Conservation (phyloP, 495 filamentous ascomycete genomes). For the Penicillium waksmanii region DNA sequence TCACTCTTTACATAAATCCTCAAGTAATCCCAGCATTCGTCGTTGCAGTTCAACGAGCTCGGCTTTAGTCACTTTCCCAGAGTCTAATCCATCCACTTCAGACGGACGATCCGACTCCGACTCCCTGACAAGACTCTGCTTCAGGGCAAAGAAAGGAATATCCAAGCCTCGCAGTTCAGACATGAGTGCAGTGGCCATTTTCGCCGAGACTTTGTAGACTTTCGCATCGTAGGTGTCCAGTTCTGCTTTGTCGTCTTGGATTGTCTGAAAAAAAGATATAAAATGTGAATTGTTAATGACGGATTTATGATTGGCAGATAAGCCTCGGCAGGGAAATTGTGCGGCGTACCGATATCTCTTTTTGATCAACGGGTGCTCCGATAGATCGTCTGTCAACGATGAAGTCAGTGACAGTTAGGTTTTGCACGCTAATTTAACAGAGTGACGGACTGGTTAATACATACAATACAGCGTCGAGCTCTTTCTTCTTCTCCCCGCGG, state of each 20-base stretch:
- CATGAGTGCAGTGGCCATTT: constrained; percentile 62
- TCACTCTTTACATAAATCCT: constrained; percentile 62
- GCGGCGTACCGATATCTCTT: constrained; percentile 41
- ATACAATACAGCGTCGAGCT: constrained; percentile 56
- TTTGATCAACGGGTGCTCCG: constrained; percentile 41
- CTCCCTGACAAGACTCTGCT: constrained; percentile 46
- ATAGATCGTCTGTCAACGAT: constrained; percentile 38
- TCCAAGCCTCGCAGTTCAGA: constrained; percentile 58
- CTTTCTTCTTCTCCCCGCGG: constrained; percentile 53
- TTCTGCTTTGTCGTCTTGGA: constrained; percentile 56
- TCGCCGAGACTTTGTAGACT: constrained; percentile 58
- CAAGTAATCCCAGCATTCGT: constrained; percentile 63
- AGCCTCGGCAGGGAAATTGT: not conserved
- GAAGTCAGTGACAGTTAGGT: too few species aligned
- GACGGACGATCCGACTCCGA: constrained; percentile 8
- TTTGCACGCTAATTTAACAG: too few species aligned
- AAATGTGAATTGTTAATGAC: constrained; percentile 16
- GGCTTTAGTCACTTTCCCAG: constrained; percentile 33
- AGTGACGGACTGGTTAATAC: constrained; percentile 12
- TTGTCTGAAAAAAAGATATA: constrained; percentile 20
- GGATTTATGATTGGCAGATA: not conserved
- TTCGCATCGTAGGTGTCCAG: constrained; percentile 62
- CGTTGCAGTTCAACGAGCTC: constrained; percentile 58
- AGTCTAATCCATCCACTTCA: constrained; percentile 4
- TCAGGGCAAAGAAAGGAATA: constrained; percentile 68